Percentiles rank a stretch among this genome's conserved stretches.
These are phyloP conservation scores for Prunus mongolica DNA, from an alignment of 306 rosid genomes.

Conservation along the genomic window DNA sequence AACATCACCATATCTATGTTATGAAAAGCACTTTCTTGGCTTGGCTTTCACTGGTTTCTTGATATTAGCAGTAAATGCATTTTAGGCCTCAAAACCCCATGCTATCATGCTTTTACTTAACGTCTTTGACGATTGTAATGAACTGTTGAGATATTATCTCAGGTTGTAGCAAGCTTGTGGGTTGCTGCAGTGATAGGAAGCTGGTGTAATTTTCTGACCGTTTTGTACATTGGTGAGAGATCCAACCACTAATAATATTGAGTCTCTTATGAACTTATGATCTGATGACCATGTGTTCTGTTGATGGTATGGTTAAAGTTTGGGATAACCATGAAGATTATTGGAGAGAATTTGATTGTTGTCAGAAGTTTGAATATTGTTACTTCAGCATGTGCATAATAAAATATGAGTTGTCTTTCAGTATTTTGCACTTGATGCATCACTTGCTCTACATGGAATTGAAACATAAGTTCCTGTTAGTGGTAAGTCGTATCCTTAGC, in stretches of 20 bases:
- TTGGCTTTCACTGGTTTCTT: neutral
- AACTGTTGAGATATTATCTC: constrained; percentile 22
- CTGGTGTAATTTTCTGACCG: constrained; percentile 89
- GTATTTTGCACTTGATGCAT: neutral
- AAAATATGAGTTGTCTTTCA: neutral
- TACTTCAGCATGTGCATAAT: neutral
- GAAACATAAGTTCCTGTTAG: neutral
- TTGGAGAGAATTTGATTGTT: neutral
- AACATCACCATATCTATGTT: neutral
- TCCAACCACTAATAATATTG: neutral
- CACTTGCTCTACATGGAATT: neutral
- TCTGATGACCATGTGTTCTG: neutral
- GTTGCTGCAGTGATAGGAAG: constrained; percentile 72
- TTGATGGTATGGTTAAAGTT: neutral
- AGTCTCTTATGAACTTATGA: constrained; percentile 4
- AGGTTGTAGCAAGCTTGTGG: constrained; percentile 70
- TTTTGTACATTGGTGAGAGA: constrained; percentile 71
- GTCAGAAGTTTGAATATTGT: neutral
- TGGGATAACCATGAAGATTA: neutral
- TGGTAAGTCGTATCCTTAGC: neutral
- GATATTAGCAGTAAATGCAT: neutral
- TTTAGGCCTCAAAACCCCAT: neutral
- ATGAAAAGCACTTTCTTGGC: neutral
- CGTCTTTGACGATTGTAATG: constrained; percentile 16
- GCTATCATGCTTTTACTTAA: constrained; percentile 4